phyloP scores from a whole-genome alignment of 495 filamentous ascomycete genomes.

The Neurospora tetraspora region DNA sequence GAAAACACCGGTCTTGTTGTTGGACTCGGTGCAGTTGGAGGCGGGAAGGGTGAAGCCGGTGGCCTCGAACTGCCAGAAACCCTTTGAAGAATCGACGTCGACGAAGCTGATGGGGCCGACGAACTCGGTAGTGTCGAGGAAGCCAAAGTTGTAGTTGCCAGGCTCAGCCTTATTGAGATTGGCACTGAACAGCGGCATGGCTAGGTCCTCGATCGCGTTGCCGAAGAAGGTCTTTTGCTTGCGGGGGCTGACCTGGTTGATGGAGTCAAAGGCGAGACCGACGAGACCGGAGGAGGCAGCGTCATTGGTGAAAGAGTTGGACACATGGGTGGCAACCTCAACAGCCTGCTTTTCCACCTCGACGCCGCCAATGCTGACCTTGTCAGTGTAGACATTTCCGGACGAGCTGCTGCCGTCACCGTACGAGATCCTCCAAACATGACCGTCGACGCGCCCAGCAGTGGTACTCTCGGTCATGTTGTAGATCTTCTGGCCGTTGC shows the following conservation, averaged over 20 bases:
- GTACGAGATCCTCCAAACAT: slow-evolving; percentile 60
- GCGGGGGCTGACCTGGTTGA: slow-evolving; percentile 61
- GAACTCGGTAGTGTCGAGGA: slow-evolving; percentile 39
- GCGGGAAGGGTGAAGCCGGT: slow-evolving; percentile 50
- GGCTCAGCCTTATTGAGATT: slow-evolving; percentile 47
- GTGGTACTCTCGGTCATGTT: slow-evolving; percentile 39
- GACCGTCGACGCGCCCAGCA: slow-evolving; percentile 39
- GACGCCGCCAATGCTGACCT: slow-evolving; percentile 63
- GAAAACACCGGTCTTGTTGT: slow-evolving; percentile 36
- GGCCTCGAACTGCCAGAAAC: slow-evolving; percentile 66
- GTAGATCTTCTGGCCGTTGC: slow-evolving; percentile 47
- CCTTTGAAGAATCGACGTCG: slow-evolving; percentile 47
- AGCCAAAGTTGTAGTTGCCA: slow-evolving; percentile 21
- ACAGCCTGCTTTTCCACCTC: slow-evolving; percentile 59
- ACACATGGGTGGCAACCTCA: slow-evolving; percentile 59
- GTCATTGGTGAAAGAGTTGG: slow-evolving; percentile 49
- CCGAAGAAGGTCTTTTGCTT: slow-evolving; percentile 65
- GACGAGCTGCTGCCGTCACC: slow-evolving; percentile 61
- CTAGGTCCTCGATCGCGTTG: slow-evolving; percentile 52
- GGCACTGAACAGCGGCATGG: slow-evolving; percentile 60
- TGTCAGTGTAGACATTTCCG: slow-evolving; percentile 65
- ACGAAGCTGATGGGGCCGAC: slow-evolving; percentile 50
- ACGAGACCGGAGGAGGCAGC: slow-evolving; percentile 58
- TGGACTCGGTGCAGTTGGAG: slow-evolving; percentile 15
- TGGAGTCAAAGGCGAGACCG: slow-evolving; percentile 60